These are phyloP conservation scores for Candida adriatica DNA, from an alignment of 805 yeast genomes.

Conservation along the genomic window DNA sequence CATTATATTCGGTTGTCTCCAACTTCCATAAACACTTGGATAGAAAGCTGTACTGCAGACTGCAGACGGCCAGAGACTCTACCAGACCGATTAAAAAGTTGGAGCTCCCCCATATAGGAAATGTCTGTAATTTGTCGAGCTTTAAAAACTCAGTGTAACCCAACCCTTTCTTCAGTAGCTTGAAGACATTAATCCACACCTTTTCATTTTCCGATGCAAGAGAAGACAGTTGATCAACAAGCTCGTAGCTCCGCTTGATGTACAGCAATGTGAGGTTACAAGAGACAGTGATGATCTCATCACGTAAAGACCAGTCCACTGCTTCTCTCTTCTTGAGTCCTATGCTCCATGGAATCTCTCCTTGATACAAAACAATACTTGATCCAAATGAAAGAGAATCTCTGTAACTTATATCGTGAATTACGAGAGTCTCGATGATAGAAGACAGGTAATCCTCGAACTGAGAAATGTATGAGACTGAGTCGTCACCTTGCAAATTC, in stretches of 20 bases:
- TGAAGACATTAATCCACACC: conserved; percentile 15
- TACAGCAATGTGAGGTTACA: conserved; percentile 11
- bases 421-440: not conserved
- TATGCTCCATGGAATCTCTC: no score
- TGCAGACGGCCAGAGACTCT: conserved; percentile 12
- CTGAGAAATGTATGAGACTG: not conserved
- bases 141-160: conserved; percentile 12
- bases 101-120: conserved; percentile 8
- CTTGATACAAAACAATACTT: no score
- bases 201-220: conserved; percentile 1
- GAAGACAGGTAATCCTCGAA: not conserved
- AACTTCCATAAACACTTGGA: conserved; percentile 24
- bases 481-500: no score
- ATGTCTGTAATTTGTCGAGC: not conserved
- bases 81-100: conserved; percentile 5
- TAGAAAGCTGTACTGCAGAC: conserved; percentile 26
- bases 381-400: no score
- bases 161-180: conserved; percentile 16
- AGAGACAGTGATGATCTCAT: conserved; percentile 15
- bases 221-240: conserved; percentile 2
- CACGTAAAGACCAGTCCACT: conserved; percentile 13
- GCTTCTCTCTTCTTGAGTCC: no score
- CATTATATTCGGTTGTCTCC: conserved; percentile 15
- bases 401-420: not conserved
- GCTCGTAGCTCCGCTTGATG: conserved; percentile 10